Evolutionary conservation across 495 filamentous ascomycete genomes (phyloP).

Genomic region (Hypomontagnella monticulosa): DNA sequence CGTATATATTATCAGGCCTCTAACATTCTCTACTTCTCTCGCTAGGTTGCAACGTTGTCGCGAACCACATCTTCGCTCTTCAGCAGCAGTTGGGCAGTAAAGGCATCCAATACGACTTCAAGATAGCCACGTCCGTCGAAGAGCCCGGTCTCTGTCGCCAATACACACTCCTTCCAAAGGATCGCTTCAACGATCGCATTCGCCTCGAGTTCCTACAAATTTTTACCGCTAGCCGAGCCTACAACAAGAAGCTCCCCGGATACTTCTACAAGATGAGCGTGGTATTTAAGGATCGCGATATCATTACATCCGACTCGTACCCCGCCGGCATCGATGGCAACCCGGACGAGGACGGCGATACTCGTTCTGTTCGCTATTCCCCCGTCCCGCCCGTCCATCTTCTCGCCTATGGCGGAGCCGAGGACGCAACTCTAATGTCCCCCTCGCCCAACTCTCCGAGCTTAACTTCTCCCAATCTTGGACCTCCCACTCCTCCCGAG

Average conservation of each 20-base stretch:
- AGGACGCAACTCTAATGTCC: slow-evolving; percentile 30
- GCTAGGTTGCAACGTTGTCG: slow-evolving; percentile 21
- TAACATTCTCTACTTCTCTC: slow-evolving; percentile 8
- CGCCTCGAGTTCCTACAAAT: slow-evolving; percentile 36
- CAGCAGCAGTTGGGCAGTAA: slow-evolving; percentile 17
- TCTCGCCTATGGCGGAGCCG: slow-evolving; percentile 29
- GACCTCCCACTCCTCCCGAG: slow-evolving; percentile 22
- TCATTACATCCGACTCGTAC: slow-evolving; percentile 51
- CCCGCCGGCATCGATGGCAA: slow-evolving; percentile 36
- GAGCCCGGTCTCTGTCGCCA: slow-evolving; percentile 30
- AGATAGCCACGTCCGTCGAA: slow-evolving; percentile 3
- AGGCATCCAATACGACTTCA: slow-evolving; percentile 18
- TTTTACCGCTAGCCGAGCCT: slow-evolving; percentile 27
- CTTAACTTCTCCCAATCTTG: slow-evolving; percentile 13
- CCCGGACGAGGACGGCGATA: slow-evolving; percentile 17
- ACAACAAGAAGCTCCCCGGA: slow-evolving; percentile 25
- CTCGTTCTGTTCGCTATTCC: slow-evolving; percentile 3
- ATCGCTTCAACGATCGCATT: slow-evolving; percentile 33
- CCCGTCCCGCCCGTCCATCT: slow-evolving; percentile 17
- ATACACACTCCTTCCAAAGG: slow-evolving; percentile 24
- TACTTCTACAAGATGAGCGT: slow-evolving; percentile 54
- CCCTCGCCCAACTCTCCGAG: slow-evolving; percentile 28
- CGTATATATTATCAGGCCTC: slow-evolving; percentile 7
- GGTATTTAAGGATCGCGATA: slow-evolving; percentile 50
- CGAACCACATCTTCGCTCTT: slow-evolving; percentile 23